Evolutionary conservation across 495 filamentous ascomycete genomes (phyloP), one percentile per base, ranked within the genome.

Genomic region (Penicillium paradoxum): DNA sequence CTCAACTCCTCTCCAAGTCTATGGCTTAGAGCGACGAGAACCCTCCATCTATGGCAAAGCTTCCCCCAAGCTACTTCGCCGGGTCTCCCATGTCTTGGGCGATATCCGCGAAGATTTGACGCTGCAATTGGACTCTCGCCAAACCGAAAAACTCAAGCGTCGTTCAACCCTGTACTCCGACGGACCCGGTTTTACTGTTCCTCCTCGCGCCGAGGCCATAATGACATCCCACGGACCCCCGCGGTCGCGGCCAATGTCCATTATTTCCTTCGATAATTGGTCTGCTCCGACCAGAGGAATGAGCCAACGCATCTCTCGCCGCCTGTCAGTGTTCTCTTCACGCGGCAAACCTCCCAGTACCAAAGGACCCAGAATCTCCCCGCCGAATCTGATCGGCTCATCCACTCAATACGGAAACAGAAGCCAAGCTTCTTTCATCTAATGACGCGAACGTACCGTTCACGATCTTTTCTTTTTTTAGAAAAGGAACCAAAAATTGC

Each of bases 81-180:
- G 72, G 19, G 62, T 74, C 52, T 74, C 72, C 17, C 65, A 72
- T 52, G 70, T 66, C 36, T 66, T 74, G 24, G 72, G 63, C 53
- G 69, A 73, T 42, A 73, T 73, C 61, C 69, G 68, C 18, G 72
- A 74, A 51, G 70, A 75, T 42, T 60, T 70, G 22, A 56, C 65
- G 3, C 54, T 67, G 18, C 56, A 71, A 33, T 41, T 69, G 4
- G 63, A 72, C 45, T 40, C 63, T 8, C 59, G 57, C 21, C 45
- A 49, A 38, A 63, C 60, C 8, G 63, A 65, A 27, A 67, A 61
- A 51, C 60, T 71, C 37, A 59, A 64, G 24, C 70, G 72, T 27
- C 65, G 65, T 18, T 73, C 72, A 1, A 68, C 66, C 6, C 41
- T 73, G 18, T 39, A 64, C 15, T 53, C 67, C 15, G 68, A 68